Percentiles rank a stretch among this genome's conserved stretches.
Conservation (phyloP, 371 early-diverging fungal species). For the Syncephalastrum monosporum region DNA sequence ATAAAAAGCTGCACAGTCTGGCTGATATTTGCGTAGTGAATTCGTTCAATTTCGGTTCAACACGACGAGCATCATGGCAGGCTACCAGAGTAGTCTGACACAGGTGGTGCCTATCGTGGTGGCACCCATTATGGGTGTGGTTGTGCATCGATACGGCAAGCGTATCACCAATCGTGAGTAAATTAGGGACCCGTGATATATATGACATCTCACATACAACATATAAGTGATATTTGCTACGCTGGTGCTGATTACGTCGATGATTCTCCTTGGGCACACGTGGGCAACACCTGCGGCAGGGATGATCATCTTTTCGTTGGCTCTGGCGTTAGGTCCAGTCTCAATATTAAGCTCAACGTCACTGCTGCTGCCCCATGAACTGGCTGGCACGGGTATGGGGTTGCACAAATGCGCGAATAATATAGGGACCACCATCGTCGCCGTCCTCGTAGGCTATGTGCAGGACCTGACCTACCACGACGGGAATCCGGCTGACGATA, state of each 20-base stretch:
- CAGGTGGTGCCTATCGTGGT: slow-evolving; percentile 53
- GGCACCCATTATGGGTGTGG: slow-evolving; percentile 52
- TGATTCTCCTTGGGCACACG: slow-evolving; percentile 17
- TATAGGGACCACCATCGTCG: slow-evolving; percentile 49
- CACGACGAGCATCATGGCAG: slow-evolving; percentile 43
- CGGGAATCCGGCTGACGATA: slow-evolving; percentile 34
- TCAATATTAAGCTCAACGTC: slow-evolving; percentile 40
- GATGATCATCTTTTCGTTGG: slow-evolving; percentile 47
- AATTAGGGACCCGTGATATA: not conserved
- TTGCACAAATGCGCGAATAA: slow-evolving; percentile 52
- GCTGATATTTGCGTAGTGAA: slow-evolving; percentile 34
- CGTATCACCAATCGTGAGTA: slow-evolving; percentile 16
- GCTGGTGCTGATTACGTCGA: slow-evolving; percentile 26
- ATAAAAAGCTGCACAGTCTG: no score
- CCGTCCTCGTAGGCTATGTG: slow-evolving; percentile 46
- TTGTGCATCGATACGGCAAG: slow-evolving; percentile 56
- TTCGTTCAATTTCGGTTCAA: slow-evolving; percentile 45
- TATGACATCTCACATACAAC: not conserved
- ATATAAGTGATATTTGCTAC: slow-evolving; percentile 5
- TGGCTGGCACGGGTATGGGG: slow-evolving; percentile 51
- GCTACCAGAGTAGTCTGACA: slow-evolving; percentile 56
- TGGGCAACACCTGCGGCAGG: slow-evolving; percentile 39
- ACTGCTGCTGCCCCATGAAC: slow-evolving; percentile 37
- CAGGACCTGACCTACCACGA: slow-evolving; percentile 51
- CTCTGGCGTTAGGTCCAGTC: slow-evolving; percentile 47